These are phyloP conservation scores for Colletotrichum limetticola DNA, from an alignment of 2,329 filamentous ascomycete genomes.

Conservation along the genomic window DNA sequence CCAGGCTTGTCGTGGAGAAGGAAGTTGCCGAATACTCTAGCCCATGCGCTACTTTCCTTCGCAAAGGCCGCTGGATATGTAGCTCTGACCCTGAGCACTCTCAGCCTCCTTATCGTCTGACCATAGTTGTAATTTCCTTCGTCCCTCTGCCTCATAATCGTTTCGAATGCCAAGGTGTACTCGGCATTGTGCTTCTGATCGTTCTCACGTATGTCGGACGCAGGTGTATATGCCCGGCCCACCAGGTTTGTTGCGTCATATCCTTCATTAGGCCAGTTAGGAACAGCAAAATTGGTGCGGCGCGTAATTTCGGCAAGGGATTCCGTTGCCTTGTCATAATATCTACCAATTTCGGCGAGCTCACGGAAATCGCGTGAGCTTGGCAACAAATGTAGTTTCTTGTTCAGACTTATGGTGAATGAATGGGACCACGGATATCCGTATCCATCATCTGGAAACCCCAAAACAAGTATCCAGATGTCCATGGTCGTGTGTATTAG, in stretches of 20 bases:
- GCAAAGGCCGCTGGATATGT: background rate
- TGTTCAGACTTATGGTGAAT: background rate
- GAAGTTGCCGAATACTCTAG: background rate
- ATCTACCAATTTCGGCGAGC: too few species aligned
- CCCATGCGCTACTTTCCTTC: background rate
- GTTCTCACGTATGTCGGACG: background rate
- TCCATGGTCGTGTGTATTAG: background rate
- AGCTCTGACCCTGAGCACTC: background rate
- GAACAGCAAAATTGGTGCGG: background rate
- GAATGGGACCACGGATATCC: background rate
- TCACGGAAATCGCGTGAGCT: too few species aligned
- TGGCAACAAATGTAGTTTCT: too few species aligned
- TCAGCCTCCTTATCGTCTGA: background rate
- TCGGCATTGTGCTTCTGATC: background rate
- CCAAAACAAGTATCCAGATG: background rate
- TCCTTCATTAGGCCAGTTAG: accelerated
- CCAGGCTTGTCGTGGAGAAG: background rate
- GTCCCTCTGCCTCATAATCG: background rate
- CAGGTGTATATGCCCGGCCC: too few species aligned
- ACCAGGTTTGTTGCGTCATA: background rate
- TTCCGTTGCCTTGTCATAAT: background rate
- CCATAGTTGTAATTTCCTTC: background rate
- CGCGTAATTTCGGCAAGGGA: background rate
- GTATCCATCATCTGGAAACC: background rate
- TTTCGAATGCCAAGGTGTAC: background rate